Conservation (phyloP, 2,329 filamentous ascomycete genomes). For the Fusarium compactum region DNA sequence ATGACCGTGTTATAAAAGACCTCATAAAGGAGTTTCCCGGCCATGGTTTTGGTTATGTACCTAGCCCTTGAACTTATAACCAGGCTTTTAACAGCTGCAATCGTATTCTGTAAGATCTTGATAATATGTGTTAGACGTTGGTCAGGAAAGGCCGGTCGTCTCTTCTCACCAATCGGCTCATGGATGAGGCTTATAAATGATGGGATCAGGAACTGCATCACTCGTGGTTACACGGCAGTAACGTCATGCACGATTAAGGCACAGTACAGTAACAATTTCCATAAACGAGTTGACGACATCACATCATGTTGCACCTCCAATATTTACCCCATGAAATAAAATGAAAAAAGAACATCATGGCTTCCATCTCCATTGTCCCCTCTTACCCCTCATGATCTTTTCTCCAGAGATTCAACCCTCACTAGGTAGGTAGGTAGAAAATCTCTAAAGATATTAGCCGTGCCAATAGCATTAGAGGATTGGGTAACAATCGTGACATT, state of each 20-base stretch:
- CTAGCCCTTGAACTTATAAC: not conserved
- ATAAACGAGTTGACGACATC: not conserved
- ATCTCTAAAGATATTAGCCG: conserved; percentile 6
- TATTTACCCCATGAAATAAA: not conserved
- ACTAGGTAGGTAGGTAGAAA: no score
- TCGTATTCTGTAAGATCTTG: not conserved
- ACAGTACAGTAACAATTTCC: not conserved
- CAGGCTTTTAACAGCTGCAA: not conserved
- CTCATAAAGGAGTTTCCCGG: not conserved
- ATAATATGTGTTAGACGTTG: not conserved
- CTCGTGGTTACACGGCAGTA: not conserved
- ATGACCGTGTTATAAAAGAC: not conserved
- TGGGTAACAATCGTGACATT: not conserved
- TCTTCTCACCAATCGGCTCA: not conserved
- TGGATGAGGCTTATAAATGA: not conserved
- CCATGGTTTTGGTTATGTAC: not conserved
- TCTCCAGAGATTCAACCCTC: conserved; percentile 3
- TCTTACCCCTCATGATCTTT: conserved; percentile 3
- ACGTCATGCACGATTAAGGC: conserved; percentile 2
- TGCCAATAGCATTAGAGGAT: conserved; percentile 18
- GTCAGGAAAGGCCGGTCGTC: not conserved
- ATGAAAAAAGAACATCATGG: not conserved
- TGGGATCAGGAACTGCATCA: not conserved
- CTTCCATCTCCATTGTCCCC: not conserved
- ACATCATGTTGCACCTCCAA: not conserved